phyloP scores from a whole-genome alignment of 768 basidiomycete genomes.

The Agrocybe praecox region DNA sequence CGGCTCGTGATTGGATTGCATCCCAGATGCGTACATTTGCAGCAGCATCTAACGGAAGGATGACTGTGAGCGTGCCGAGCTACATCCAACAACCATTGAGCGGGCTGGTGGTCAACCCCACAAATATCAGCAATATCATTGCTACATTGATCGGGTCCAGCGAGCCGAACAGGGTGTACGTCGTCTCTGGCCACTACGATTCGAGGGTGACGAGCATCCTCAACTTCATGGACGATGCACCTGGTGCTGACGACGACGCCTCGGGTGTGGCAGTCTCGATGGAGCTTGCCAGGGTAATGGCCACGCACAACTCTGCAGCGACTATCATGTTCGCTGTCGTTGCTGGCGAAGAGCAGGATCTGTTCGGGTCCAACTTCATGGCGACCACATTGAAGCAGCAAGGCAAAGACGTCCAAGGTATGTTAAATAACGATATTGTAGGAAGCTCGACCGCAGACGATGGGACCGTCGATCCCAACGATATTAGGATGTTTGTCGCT shows the following conservation, averaged over 20 bases:
- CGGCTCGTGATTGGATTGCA: constrained; percentile 58
- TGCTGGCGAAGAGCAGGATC: constrained; percentile 54
- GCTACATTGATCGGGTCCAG: constrained; percentile 51
- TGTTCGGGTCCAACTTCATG: constrained; percentile 50
- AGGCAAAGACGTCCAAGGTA: constrained; percentile 54
- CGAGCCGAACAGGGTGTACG: constrained; percentile 52
- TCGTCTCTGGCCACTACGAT: constrained; percentile 60
- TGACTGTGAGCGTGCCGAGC: constrained; percentile 46
- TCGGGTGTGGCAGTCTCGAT: constrained; percentile 57
- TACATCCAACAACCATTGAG: constrained; percentile 41
- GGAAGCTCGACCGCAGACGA: constrained; percentile 53
- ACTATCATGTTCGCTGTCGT: constrained; percentile 57
- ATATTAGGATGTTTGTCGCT: constrained; percentile 53
- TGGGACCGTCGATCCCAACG: constrained; percentile 45
- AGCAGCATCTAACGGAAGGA: constrained; percentile 38
- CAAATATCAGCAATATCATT: constrained; percentile 52
- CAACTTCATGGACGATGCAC: constrained; percentile 47
- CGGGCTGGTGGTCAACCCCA: constrained; percentile 36
- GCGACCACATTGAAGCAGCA: constrained; percentile 44
- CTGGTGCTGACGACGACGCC: constrained; percentile 57
- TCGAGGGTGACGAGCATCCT: constrained; percentile 40
- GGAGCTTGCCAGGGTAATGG: constrained; percentile 54
- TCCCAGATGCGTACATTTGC: constrained; percentile 43
- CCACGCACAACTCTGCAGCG: constrained; percentile 45
- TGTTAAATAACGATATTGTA: constrained; percentile 61